These are phyloP conservation scores for Diutina ranongensis DNA, from an alignment of 1,139 yeast genomes.

Conservation along the genomic window DNA sequence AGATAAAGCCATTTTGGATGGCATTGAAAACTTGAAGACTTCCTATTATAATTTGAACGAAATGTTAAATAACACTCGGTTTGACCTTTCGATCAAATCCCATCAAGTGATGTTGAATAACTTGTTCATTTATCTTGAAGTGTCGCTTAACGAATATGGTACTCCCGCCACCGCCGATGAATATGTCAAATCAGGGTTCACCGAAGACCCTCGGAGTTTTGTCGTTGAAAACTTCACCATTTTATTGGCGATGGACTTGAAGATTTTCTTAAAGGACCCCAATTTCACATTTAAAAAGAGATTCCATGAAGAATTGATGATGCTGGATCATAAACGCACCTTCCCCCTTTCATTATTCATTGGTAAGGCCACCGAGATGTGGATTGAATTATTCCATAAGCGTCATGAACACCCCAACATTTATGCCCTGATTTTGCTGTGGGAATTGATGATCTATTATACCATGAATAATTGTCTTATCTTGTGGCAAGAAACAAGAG, in stretches of 20 bases:
- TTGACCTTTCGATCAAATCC: constrained; percentile 28
- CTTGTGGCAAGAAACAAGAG: constrained; percentile 60
- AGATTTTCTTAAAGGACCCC: constrained; percentile 41
- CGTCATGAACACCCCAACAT: constrained; percentile 24
- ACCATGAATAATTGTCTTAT: constrained; percentile 47
- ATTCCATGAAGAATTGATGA: constrained; percentile 48
- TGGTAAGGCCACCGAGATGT: constrained; percentile 23
- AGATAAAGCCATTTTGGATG: constrained; percentile 23
- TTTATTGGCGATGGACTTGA: constrained; percentile 37
- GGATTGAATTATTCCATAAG: constrained; percentile 29
- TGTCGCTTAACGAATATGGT: constrained; percentile 33
- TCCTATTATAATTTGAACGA: constrained; percentile 29
- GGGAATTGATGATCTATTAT: constrained; percentile 45
- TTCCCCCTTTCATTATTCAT: constrained; percentile 33
- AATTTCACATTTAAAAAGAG: constrained; percentile 47
- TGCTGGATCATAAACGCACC: constrained; percentile 31
- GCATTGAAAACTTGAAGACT: constrained; percentile 22
- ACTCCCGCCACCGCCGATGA: constrained; percentile 35
- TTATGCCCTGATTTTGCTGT: constrained; percentile 35
- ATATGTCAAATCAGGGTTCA: constrained; percentile 35
- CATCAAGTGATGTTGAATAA: constrained; percentile 34
- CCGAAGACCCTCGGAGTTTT: constrained; percentile 31
- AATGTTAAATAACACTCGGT: constrained; percentile 23
- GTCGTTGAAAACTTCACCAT: constrained; percentile 31
- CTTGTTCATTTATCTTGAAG: constrained; percentile 28